These are phyloP conservation scores for Chytridium lagenaria DNA, from an alignment of 371 early-diverging fungal species.

Conservation along the genomic window DNA sequence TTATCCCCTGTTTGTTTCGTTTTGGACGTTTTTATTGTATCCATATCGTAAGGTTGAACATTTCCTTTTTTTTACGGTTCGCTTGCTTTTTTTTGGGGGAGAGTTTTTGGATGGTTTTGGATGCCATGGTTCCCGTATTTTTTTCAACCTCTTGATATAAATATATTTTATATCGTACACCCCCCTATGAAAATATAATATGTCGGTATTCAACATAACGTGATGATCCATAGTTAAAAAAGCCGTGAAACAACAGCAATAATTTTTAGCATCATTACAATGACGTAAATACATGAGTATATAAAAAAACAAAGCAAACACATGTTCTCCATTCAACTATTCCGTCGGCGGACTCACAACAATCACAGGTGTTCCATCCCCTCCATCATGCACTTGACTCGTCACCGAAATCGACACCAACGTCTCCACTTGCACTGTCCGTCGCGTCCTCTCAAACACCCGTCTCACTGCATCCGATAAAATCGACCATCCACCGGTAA, in stretches of 20 bases:
- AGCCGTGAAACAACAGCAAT: background rate
- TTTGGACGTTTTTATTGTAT: no score
- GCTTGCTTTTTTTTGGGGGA: no score
- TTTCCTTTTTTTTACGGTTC: no score
- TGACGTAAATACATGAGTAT: background rate
- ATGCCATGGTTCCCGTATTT: no score
- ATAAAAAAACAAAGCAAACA: background rate
- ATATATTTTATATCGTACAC: no score
- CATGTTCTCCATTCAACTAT: background rate
- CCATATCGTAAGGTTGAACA: no score
- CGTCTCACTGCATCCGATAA: background rate
- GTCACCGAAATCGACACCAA: background rate
- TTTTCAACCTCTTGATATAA: no score
- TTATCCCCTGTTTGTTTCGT: background rate
- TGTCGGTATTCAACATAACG: background rate
- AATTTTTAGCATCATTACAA: background rate
- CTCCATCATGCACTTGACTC: background rate
- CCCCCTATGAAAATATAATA: background rate
- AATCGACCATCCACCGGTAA: background rate
- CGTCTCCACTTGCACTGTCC: background rate
- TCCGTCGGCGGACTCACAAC: background rate
- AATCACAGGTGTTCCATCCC: background rate
- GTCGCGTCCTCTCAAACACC: background rate
- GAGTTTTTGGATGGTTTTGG: no score
- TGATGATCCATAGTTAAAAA: background rate